A percentile compares a stretch with the other conserved stretches of the same genome.
These are phyloP conservation scores for Trichoderma aggressivum DNA, from an alignment of 2,329 filamentous ascomycete species.

Conservation along the genomic window DNA sequence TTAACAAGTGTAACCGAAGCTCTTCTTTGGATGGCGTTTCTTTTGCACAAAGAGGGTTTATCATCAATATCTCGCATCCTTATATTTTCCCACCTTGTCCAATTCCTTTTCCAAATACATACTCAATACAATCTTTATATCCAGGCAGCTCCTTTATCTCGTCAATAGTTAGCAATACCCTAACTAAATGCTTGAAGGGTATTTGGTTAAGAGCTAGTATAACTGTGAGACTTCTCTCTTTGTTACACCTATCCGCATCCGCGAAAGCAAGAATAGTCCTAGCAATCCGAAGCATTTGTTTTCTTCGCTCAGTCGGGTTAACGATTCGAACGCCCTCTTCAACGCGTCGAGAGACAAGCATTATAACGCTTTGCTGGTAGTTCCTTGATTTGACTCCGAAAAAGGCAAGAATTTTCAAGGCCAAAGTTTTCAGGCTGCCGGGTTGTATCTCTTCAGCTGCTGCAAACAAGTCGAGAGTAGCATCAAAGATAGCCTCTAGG, in stretches of 20 bases:
- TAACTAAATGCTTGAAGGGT: background rate
- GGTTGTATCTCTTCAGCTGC: background rate
- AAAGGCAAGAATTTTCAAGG: background rate
- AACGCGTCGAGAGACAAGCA: background rate
- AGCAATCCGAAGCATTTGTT: background rate
- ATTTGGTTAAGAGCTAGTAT: background rate
- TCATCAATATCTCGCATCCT: background rate
- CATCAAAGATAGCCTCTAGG: background rate
- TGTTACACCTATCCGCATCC: background rate
- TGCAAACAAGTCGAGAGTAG: background rate
- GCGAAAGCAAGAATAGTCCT: background rate
- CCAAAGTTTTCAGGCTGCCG: background rate
- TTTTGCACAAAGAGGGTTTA: no score
- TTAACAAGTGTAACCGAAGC: no score
- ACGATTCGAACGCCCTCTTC: background rate
- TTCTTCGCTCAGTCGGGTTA: background rate
- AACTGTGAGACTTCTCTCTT: background rate
- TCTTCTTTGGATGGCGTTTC: no score
- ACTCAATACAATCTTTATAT: background rate
- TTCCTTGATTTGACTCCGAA: background rate
- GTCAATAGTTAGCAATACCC: background rate
- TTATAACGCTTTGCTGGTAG: background rate
- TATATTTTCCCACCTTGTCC: background rate
- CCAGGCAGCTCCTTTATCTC: background rate
- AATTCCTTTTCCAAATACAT: background rate